phyloP scores from a whole-genome alignment of 1,139 yeast species.

The Debaryomyces psychrophilus region DNA sequence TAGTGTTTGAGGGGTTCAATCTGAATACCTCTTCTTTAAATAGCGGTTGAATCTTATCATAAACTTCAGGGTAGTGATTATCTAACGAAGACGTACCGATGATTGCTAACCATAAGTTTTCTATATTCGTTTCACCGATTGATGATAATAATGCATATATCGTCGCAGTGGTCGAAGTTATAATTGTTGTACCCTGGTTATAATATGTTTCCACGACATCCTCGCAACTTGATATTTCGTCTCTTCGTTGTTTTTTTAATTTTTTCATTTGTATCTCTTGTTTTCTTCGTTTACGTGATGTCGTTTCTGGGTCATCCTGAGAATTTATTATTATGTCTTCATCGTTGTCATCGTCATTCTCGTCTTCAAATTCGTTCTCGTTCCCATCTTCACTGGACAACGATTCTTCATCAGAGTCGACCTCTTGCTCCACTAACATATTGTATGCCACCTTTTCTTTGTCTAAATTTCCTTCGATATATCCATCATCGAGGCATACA shows the following conservation, averaged over 20 bases:
- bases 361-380: conserved; percentile 29
- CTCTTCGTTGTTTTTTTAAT: conserved; percentile 34
- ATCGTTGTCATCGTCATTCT: conserved; percentile 24
- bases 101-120: conserved; percentile 82
- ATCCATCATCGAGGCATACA: conserved; percentile 87
- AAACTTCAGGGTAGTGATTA: conserved; percentile 73
- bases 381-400: conserved; percentile 25
- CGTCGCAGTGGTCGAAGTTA: conserved; percentile 76
- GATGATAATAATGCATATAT: conserved; percentile 78
- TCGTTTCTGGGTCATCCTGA: conserved; percentile 39
- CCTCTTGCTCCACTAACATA: conserved; percentile 41
- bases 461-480: conserved; percentile 57
- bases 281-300: conserved; percentile 34
- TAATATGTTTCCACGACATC: conserved; percentile 73
- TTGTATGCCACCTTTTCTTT: conserved; percentile 60
- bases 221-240: conserved; percentile 50
- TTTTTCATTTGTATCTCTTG: conserved; percentile 31
- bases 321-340: conserved; percentile 28
- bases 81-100: conserved; percentile 88
- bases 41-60: conserved; percentile 71
- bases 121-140: conserved; percentile 62
- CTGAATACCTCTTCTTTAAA: conserved; percentile 83
- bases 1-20: conserved; percentile 42
- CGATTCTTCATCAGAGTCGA: conserved; percentile 27
- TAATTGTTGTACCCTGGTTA: conserved; percentile 77